Conservation (phyloP, 495 filamentous ascomycete genomes). For the Monascus purpureus region DNA sequence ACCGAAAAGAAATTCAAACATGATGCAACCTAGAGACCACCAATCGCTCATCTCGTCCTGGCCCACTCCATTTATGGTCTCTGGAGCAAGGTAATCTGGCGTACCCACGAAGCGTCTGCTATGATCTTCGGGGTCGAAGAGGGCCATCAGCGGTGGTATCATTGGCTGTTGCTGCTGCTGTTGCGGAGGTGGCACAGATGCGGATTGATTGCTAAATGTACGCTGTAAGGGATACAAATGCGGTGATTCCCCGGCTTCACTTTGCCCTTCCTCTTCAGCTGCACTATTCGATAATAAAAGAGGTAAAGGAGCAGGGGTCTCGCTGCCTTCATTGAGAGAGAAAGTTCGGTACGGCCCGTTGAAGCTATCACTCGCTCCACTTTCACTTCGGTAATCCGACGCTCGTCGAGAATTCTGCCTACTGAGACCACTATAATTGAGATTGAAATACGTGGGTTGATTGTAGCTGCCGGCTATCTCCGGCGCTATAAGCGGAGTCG, state of each 20-base stretch:
- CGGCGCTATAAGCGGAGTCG: constrained; percentile 80
- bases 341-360: constrained; percentile 74
- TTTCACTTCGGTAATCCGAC: constrained; percentile 86
- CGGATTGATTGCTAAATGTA: constrained; percentile 36
- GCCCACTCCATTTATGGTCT: constrained; percentile 87
- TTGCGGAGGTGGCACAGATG: constrained; percentile 46
- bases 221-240: constrained; percentile 51
- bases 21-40: constrained; percentile 96
- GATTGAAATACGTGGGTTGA: constrained; percentile 88
- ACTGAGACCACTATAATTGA: constrained; percentile 50
- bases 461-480: constrained; percentile 50
- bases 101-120: constrained; percentile 92
- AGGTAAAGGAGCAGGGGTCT: constrained; percentile 16
- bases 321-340: constrained; percentile 52
- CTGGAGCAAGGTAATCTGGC: constrained; percentile 91
- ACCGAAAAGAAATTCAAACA: constrained; percentile 92
- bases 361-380: constrained; percentile 72
- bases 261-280: constrained; percentile 59
- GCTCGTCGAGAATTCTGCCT: constrained; percentile 66
- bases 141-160: constrained; percentile 87
- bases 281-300: constrained; percentile 28
- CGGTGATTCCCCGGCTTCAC: constrained; percentile 54
- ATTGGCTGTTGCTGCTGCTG: constrained; percentile 58
- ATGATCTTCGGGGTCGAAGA: constrained; percentile 90
- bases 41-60: constrained; percentile 98